Percentiles rank a stretch among this genome's conserved stretches.
Conservation (phyloP, 1,139 yeast species). For the Keqinozyma sinolaborantium region DNA sequence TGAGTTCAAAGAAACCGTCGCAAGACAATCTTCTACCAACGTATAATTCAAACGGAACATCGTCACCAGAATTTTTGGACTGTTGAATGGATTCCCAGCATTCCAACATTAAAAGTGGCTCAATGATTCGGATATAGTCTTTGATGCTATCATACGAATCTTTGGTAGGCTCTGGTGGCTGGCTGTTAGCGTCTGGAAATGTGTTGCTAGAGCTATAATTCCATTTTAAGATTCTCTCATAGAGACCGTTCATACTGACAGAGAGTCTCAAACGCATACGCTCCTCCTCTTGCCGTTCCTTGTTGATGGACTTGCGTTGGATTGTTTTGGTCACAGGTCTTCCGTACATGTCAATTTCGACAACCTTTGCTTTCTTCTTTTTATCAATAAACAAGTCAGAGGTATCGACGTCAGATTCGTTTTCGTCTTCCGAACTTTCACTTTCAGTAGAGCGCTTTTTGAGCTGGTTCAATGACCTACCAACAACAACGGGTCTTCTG, state of each 20-base stretch:
- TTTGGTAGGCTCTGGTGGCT: constrained; percentile 30
- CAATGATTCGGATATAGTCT: constrained; percentile 66
- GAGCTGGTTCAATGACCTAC: constrained; percentile 32
- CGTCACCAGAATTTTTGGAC: constrained; percentile 62
- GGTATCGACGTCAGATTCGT: constrained; percentile 32
- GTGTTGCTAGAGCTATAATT: constrained; percentile 56
- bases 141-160: constrained; percentile 51
- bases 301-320: constrained; percentile 17
- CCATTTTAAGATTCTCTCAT: constrained; percentile 72
- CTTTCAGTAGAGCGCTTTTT: constrained; percentile 27
- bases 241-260: constrained; percentile 75
- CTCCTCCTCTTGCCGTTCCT: constrained; percentile 64
- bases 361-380: constrained; percentile 30
- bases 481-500: constrained; percentile 26
- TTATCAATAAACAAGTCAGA: constrained; percentile 41
- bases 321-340: constrained; percentile 22
- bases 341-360: constrained; percentile 38
- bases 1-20: constrained; percentile 86
- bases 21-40: constrained; percentile 81
- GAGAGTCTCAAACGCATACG: constrained; percentile 77
- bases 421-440: constrained; percentile 34
- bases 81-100: constrained; percentile 91
- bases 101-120: constrained; percentile 80
- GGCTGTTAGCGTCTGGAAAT: constrained; percentile 46
- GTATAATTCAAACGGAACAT: constrained; percentile 61